phyloP scores from a whole-genome alignment of 108 stramenopile genomes.

The Seminavis robusta region DNA sequence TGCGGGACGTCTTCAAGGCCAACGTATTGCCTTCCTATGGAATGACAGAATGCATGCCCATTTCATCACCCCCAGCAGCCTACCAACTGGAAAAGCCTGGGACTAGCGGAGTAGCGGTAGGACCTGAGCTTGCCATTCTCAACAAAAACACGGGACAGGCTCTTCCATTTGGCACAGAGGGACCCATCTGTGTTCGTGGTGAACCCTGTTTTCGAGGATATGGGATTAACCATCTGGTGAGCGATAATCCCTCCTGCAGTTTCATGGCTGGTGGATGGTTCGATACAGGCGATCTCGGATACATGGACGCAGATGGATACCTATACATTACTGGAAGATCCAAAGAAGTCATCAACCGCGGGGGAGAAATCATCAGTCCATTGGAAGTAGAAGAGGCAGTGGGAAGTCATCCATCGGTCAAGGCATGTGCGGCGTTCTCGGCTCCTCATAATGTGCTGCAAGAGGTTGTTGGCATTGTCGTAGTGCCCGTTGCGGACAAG shows the following conservation, averaged over 20 bases:
- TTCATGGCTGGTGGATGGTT: slow-evolving; percentile 70
- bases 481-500: slow-evolving; percentile 27
- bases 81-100: slow-evolving; percentile 54
- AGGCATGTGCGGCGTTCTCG: slow-evolving; percentile 41
- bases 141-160: slow-evolving; percentile 3
- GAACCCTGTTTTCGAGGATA: slow-evolving; percentile 39
- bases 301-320: slow-evolving; percentile 66
- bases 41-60: slow-evolving; percentile 83
- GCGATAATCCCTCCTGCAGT: slow-evolving; percentile 3
- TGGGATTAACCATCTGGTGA: neutral
- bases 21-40: slow-evolving; percentile 59
- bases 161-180: slow-evolving; percentile 23
- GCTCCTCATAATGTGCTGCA: slow-evolving; percentile 54
- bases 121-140: slow-evolving; percentile 45
- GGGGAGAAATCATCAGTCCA: slow-evolving; percentile 74
- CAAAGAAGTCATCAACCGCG: slow-evolving; percentile 86
- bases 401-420: slow-evolving; percentile 32
- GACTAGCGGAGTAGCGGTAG: slow-evolving; percentile 42
- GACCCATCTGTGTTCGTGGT: slow-evolving; percentile 39
- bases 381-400: slow-evolving; percentile 76
- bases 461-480: slow-evolving; percentile 63
- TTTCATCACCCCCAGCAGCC: slow-evolving; percentile 46
- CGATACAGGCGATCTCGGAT: slow-evolving; percentile 78
- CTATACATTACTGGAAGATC: slow-evolving; percentile 69
- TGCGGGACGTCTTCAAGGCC: slow-evolving; percentile 34